Conservation (phyloP, 805 yeast genomes). For the Metschnikowia picachoensis region DNA sequence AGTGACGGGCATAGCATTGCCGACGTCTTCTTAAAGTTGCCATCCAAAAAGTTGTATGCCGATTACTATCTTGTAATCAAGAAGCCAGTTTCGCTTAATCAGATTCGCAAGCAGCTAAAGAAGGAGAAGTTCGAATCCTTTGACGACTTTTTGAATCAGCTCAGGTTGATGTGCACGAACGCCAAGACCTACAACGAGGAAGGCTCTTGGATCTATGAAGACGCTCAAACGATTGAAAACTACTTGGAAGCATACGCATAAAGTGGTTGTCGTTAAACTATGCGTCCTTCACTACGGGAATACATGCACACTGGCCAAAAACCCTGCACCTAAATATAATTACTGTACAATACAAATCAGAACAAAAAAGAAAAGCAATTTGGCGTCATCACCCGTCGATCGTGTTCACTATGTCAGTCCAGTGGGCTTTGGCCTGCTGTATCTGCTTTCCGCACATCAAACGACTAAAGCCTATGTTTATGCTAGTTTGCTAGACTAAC, state of each 20-base stretch:
- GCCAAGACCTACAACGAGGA: conserved; percentile 49
- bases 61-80: conserved; percentile 73
- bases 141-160: conserved; percentile 54
- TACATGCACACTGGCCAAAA: too few species aligned
- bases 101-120: conserved; percentile 48
- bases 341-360: too few species aligned
- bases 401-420: too few species aligned
- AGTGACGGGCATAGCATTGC: conserved; percentile 35
- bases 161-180: conserved; percentile 63
- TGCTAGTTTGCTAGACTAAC: too few species aligned
- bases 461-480: too few species aligned
- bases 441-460: too few species aligned
- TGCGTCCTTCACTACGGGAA: too few species aligned
- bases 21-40: conserved; percentile 59
- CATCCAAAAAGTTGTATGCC: conserved; percentile 72
- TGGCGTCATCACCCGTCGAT: too few species aligned
- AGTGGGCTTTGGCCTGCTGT: too few species aligned
- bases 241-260: conserved; percentile 9
- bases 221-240: conserved; percentile 44
- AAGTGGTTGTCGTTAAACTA: too few species aligned
- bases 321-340: too few species aligned
- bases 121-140: conserved; percentile 33
- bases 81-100: conserved; percentile 57
- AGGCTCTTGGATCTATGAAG: conserved; percentile 19
- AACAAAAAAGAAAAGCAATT: too few species aligned